Percentiles rank a stretch among this genome's conserved stretches.
These are phyloP conservation scores for Aspergillus asperescens DNA, from an alignment of 495 filamentous ascomycete genomes.

Conservation along the genomic window DNA sequence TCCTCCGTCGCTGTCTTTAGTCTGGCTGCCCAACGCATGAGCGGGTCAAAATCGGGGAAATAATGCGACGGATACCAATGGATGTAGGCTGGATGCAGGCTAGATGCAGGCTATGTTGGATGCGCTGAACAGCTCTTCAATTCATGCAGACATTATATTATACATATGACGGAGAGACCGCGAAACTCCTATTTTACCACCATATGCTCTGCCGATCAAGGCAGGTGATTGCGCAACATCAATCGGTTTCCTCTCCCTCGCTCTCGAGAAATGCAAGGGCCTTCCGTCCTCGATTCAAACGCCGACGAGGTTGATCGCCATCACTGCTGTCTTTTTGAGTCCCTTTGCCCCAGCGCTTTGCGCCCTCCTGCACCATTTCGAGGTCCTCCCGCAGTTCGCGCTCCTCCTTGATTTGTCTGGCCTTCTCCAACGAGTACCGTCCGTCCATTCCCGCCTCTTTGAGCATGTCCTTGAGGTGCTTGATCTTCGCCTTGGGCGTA, in stretches of 20 bases:
- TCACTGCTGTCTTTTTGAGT: slow-evolving; percentile 43
- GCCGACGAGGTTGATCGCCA: slow-evolving; percentile 30
- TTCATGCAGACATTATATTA: not conserved
- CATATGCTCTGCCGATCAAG: not conserved
- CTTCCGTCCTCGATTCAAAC: slow-evolving; percentile 40
- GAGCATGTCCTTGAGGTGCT: slow-evolving; percentile 72
- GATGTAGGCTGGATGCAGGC: too few species aligned
- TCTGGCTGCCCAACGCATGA: slow-evolving; percentile 75
- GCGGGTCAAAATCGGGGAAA: slow-evolving; percentile 36
- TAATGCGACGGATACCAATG: slow-evolving; percentile 22
- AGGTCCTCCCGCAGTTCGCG: slow-evolving; percentile 78
- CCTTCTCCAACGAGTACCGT: slow-evolving; percentile 76
- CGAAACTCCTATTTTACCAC: not conserved
- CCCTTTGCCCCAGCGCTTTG: slow-evolving; percentile 64
- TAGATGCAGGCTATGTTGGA: not conserved
- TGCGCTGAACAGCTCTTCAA: not conserved
- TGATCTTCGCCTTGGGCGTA: slow-evolving; percentile 73
- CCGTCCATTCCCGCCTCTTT: slow-evolving; percentile 80
- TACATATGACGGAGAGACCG: not conserved
- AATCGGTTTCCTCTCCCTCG: slow-evolving; percentile 52
- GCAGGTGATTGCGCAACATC: slow-evolving; percentile 13
- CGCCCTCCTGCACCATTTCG: slow-evolving; percentile 72
- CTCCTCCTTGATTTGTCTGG: slow-evolving; percentile 75
- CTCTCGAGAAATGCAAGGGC: slow-evolving; percentile 51
- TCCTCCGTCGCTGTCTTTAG: slow-evolving; percentile 92